Evolutionary conservation across 352 stramenopile species (phyloP), one percentile per base, ranked within the genome.

Genomic region (Globisporangium spiculum): DNA sequence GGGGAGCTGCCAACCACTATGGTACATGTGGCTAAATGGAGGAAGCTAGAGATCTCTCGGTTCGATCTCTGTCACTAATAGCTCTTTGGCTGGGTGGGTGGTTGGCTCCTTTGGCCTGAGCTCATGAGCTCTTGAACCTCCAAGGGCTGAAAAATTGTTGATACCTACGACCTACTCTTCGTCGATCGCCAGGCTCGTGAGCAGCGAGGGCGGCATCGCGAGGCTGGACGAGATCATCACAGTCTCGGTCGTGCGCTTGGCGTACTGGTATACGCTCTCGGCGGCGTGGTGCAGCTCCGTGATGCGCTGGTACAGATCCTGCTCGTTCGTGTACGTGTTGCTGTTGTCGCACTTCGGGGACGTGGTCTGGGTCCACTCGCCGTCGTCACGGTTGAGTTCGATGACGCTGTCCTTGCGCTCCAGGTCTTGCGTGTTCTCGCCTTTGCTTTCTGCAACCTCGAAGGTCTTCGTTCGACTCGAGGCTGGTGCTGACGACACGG

Each of bases 211-310:
- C 24, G 36, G 59, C 22, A 30, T 34, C 12, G 44, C 58, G 3
- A 64, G 22, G 18, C 58, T 52, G 7, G 58, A 65, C 27, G 60
- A 56, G 44, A 22, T 58, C 44, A 65, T n/a, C 60, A 22, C 41
- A 26, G 52, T 65, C 27, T 63, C 44, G 7, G 56, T 64, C 22
- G 65, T 69, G 56, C 46, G 65, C 22, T 65, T 64, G 20, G 65
- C 54, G 65, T 41, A 69, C 56, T 69, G 60, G 30, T 71, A 70
- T 52, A 70, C 58, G 34, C n/a, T 60, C 60, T 70, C 66, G 26
- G 66, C 66, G 12, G 66, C 56, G 27, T 63, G 50, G 36, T 67
- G 52, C 7, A 71, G 53, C 59, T 63, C 36, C 12, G 66, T 53
- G 50, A 71, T 71, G 52, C 66, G 60, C 27, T 36, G 6, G 60